A percentile compares a stretch with the other conserved stretches of the same genome.
phyloP scores from a whole-genome alignment of 768 basidiomycete genomes.

The Boletus coccyginus region DNA sequence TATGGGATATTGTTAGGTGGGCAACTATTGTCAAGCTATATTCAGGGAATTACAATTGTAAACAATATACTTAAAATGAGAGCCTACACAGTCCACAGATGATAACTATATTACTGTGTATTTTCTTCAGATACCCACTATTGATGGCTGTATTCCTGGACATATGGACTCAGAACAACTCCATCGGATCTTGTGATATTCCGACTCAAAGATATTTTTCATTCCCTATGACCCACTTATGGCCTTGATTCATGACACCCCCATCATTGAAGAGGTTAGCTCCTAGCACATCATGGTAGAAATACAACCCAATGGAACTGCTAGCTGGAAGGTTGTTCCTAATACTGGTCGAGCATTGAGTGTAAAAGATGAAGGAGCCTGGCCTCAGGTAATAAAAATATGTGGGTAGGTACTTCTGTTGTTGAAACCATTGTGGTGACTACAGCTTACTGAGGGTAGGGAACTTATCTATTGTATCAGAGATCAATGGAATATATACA shows the following conservation, averaged over 20 bases:
- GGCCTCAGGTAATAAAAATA: neutral
- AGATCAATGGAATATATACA: constrained; percentile 1
- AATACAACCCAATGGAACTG: neutral
- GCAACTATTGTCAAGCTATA: neutral
- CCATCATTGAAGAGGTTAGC: neutral
- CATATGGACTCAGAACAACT: neutral
- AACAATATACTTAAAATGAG: no score
- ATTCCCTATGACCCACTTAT: neutral
- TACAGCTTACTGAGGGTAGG: neutral
- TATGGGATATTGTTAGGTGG: neutral
- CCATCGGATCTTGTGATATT: neutral
- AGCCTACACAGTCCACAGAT: no score
- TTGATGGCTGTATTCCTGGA: no score
- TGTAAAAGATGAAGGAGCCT: neutral
- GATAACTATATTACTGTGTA: no score
- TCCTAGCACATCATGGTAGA: neutral
- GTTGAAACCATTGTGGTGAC: neutral
- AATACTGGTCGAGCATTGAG: neutral
- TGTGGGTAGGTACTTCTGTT: neutral
- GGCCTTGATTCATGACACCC: neutral
- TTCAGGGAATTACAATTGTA: no score
- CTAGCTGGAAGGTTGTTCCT: neutral
- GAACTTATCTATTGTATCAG: neutral
- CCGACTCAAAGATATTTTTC: neutral
- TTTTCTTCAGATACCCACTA: no score